A percentile compares a stretch with the other conserved stretches of the same genome.
Conservation (phyloP, 2,329 filamentous ascomycete genomes). For the Bipolaris zeicola region DNA sequence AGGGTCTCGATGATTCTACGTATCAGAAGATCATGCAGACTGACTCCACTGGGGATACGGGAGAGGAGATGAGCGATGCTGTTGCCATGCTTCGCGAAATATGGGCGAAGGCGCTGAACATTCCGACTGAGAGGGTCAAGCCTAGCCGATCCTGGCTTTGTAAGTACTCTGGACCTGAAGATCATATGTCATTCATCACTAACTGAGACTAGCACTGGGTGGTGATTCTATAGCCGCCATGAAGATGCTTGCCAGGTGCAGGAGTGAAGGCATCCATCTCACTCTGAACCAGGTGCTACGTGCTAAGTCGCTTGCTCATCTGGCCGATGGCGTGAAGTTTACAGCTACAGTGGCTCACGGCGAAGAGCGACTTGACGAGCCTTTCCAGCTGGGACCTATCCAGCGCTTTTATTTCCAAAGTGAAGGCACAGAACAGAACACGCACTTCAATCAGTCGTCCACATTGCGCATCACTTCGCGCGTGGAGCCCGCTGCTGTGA, state of each 20-base stretch:
- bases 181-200: background rate
- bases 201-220: constrained; percentile 24
- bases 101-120: constrained; percentile 53
- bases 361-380: constrained; percentile 32
- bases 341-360: constrained; percentile 9
- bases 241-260: constrained; percentile 39
- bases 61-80: constrained; percentile 18
- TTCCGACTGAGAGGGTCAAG: constrained; percentile 36
- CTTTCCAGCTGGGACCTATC: constrained; percentile 53
- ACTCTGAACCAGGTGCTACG: constrained; percentile 41
- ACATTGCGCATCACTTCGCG: constrained; percentile 44
- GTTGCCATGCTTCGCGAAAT: constrained; percentile 37
- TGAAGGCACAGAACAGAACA: constrained; percentile 36
- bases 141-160: constrained; percentile 37
- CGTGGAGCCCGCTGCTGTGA: constrained; percentile 26
- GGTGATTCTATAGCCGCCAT: constrained; percentile 44
- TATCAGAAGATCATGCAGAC: constrained; percentile 50
- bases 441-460: constrained; percentile 55
- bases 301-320: constrained; percentile 39
- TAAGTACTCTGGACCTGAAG: background rate
- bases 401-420: constrained; percentile 53
- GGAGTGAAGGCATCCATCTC: constrained; percentile 39
- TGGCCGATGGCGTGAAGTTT: constrained; percentile 29
- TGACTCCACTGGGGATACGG: constrained; percentile 34
- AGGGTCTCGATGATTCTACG: constrained; percentile 46